Conservation (phyloP, 805 yeast species). For the Schizosaccharomyces octosporus region DNA sequence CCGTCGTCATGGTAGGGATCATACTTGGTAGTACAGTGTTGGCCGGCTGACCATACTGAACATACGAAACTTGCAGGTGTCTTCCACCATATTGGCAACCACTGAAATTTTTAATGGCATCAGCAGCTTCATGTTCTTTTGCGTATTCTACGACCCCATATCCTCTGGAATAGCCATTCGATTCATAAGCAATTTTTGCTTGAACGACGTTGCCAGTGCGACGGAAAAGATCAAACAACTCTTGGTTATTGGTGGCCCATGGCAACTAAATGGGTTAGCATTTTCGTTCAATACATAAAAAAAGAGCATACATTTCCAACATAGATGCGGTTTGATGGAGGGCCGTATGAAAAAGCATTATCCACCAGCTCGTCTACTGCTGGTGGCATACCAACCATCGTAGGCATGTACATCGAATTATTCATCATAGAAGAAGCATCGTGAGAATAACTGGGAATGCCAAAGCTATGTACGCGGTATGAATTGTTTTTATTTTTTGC, state of each 20-base stretch:
- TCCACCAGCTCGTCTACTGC: not conserved
- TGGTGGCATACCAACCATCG: not conserved
- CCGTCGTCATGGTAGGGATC: not conserved
- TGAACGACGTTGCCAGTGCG: slow-evolving; percentile 50
- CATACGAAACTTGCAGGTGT: slow-evolving; percentile 43
- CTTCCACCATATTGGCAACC: slow-evolving; percentile 71
- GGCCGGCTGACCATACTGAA: slow-evolving; percentile 15
- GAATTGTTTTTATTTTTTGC: not conserved
- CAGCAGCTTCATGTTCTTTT: slow-evolving; percentile 38
- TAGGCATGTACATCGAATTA: not conserved
- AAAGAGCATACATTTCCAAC: not conserved
- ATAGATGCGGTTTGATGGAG: not conserved
- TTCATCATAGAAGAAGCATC: not conserved
- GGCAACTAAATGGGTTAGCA: slow-evolving; percentile 23
- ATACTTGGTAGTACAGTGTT: not conserved
- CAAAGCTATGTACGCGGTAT: not conserved
- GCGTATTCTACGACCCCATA: slow-evolving; percentile 65
- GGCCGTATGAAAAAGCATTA: not conserved
- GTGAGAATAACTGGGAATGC: not conserved
- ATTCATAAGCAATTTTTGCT: slow-evolving; percentile 50
- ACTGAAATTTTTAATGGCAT: slow-evolving; percentile 50
- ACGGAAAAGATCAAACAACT: slow-evolving; percentile 62
- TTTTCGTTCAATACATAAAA: not conserved
- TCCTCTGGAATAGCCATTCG: slow-evolving; percentile 49
- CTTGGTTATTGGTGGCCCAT: slow-evolving; percentile 65